Base-by-base conservation (phyloP, 192 early-diverging fungal species). In the Coemansia sp. region DNA sequence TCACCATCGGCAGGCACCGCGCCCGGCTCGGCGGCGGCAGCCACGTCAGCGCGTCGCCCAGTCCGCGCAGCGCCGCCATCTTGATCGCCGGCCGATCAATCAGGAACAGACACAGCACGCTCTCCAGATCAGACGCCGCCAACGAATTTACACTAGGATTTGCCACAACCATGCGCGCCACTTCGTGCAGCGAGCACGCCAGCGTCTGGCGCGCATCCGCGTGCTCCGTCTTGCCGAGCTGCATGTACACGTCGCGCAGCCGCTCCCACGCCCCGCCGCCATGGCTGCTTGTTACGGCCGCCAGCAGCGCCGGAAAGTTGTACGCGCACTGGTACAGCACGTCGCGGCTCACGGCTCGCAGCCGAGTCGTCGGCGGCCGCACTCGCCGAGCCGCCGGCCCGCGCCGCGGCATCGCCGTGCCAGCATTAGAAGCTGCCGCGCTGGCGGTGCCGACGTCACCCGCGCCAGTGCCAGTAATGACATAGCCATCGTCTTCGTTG, bases 31-130 rank as follows among this genome's bases (percentile, higher is more conserved):
- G 63, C 10, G 77, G 65, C 1, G 85, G 81, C 21, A 90, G 72
- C 40, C 80, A 82, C 6, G 77, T 66, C 21, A 90, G 60, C 33
- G 87, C 84, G 30, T 83, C 85, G 32, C 82, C 81, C 29, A 89
- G 60, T 53, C 85, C 79, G 38, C 78, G 79, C 57, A 90, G 46
- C 7, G 86, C 82, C 3, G 80, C 89, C 61, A 86, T 82, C 48
- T 87, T 85, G 46, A 90, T 83, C 33, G 88, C 85, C 27, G 51
- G 46, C 15, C 53, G 48, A 15, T 80, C 78, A 22, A 76, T 71
- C 27, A 80, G 40, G 34, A 80, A 80, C 54, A 77, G 42, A 30
- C 68, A 65, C 42, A 80, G 47, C 0, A 76, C 60, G 49, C 60
- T 65, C 45, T 80, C 78, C 40, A 70, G 63, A 25, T 77, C 75